Percentiles rank a stretch among this genome's conserved stretches.
phyloP scores from a whole-genome alignment of 2,329 filamentous ascomycete species.

The Xylaria sp. region DNA sequence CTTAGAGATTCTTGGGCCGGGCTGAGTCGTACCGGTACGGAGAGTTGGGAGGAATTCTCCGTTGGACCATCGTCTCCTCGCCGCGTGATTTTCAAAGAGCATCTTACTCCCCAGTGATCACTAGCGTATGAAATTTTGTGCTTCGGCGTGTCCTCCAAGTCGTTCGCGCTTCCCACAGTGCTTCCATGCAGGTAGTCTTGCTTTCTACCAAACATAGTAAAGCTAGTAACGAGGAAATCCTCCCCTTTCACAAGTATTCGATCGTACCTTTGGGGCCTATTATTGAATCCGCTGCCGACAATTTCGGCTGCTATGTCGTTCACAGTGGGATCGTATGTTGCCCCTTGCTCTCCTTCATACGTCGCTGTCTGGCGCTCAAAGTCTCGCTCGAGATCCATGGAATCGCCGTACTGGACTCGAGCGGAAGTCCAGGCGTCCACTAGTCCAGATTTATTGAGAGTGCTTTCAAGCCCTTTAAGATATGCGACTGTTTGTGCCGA shows the following conservation, averaged over 20 bases:
- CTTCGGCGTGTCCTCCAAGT: conserved; percentile 21
- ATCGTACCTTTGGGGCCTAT: conserved; percentile 73
- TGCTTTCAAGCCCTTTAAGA: conserved; percentile 59
- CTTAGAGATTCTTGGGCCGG: conserved; percentile 49
- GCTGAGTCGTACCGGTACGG: conserved; percentile 51
- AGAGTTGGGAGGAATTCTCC: conserved; percentile 42
- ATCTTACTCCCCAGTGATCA: conserved; percentile 69
- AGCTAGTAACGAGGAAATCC: conserved; percentile 54
- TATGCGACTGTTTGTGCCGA: conserved; percentile 58
- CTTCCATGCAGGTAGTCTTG: conserved; percentile 39
- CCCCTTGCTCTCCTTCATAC: conserved; percentile 70
- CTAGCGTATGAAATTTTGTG: conserved; percentile 54
- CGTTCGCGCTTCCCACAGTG: conserved; percentile 2
- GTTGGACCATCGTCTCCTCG: conserved; percentile 28
- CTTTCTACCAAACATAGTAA: conserved; percentile 68
- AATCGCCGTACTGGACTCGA: conserved; percentile 57
- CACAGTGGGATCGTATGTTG: conserved; percentile 70
- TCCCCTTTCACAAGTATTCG: conserved; percentile 66
- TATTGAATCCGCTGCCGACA: conserved; percentile 59
- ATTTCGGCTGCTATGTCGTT: conserved; percentile 67
- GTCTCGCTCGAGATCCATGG: conserved; percentile 49
- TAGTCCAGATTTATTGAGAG: conserved; percentile 59
- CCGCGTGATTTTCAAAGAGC: conserved; percentile 51
- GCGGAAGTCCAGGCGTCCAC: conserved; percentile 64
- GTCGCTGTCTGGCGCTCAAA: conserved; percentile 48